Conservation (phyloP, 1,284 basidiomycete species). For the Moniliella sp. region DNA sequence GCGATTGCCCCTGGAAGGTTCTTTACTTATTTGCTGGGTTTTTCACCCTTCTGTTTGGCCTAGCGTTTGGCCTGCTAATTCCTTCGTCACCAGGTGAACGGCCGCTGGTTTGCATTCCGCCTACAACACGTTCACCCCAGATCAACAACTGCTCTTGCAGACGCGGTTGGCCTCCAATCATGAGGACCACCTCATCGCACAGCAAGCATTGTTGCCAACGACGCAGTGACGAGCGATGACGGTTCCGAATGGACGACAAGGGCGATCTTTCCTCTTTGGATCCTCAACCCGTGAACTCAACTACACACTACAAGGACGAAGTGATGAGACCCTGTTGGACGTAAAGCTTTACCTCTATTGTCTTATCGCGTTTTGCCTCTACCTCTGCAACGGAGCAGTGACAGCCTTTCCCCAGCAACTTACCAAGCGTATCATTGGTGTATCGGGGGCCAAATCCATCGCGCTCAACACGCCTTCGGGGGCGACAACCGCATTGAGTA, state of each 20-base stretch:
- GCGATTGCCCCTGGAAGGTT: constrained; percentile 37
- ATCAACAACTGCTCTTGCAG: constrained; percentile 5
- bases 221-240: not conserved
- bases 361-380: constrained; percentile 35
- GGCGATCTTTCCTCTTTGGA: not conserved
- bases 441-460: constrained; percentile 36
- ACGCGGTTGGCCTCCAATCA: not conserved
- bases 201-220: no score
- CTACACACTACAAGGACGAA: constrained; percentile 13
- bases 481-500: constrained; percentile 36
- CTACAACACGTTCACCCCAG: constrained; percentile 13
- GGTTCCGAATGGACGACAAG: not conserved
- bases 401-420: constrained; percentile 39
- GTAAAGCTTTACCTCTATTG: constrained; percentile 38
- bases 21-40: constrained; percentile 39
- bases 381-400: constrained; percentile 35
- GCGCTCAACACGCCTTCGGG: constrained; percentile 35
- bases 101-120: constrained; percentile 9
- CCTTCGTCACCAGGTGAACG: constrained; percentile 35
- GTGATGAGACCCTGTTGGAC: constrained; percentile 36
- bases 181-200: no score
- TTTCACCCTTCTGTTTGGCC: constrained; percentile 37
- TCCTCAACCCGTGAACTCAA: not conserved
- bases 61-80: constrained; percentile 35
- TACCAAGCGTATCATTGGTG: constrained; percentile 37